Conservation (phyloP, 2,329 filamentous ascomycete species). For the Parastagonospora avenae region DNA sequence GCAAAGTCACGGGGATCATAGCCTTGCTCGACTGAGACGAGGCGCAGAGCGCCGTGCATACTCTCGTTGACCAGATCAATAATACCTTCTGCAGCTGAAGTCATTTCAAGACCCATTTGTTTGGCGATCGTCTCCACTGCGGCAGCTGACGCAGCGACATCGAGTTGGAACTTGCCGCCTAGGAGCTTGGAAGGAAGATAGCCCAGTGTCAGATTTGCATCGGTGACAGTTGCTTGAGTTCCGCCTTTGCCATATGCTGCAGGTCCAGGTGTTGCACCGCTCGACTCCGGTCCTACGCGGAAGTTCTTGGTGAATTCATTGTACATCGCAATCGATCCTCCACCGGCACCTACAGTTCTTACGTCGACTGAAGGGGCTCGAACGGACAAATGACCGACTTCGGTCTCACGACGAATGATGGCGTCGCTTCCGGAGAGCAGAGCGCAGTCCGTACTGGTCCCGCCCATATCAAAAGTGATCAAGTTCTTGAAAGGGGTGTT, state of each 20-base stretch:
- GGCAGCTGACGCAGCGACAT: conserved; percentile 49
- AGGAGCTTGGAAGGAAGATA: conserved; percentile 55
- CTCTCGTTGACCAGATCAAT: conserved; percentile 58
- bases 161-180: conserved; percentile 53
- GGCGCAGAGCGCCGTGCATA: conserved; percentile 57
- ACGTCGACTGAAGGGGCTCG: conserved; percentile 56
- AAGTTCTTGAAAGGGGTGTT: conserved; percentile 55
- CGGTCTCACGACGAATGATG: conserved; percentile 53
- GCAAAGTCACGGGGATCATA: conserved; percentile 59
- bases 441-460: conserved; percentile 56
- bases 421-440: conserved; percentile 52
- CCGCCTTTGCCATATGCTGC: conserved; percentile 58
- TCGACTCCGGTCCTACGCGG: conserved; percentile 58
- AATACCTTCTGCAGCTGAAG: conserved; percentile 55
- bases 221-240: conserved; percentile 54
- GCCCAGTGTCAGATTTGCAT: conserved; percentile 56
- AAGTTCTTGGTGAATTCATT: conserved; percentile 55
- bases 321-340: conserved; percentile 56
- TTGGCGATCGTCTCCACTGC: conserved; percentile 53
- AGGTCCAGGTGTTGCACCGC: conserved; percentile 55
- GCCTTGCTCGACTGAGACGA: conserved; percentile 59
- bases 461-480: conserved; percentile 59
- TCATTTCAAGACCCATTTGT: conserved; percentile 52
- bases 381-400: conserved; percentile 52
- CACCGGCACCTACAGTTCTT: conserved; percentile 56